Evolutionary conservation across 1,284 basidiomycete species (phyloP).

Genomic region (Cystobasidium sp.): DNA sequence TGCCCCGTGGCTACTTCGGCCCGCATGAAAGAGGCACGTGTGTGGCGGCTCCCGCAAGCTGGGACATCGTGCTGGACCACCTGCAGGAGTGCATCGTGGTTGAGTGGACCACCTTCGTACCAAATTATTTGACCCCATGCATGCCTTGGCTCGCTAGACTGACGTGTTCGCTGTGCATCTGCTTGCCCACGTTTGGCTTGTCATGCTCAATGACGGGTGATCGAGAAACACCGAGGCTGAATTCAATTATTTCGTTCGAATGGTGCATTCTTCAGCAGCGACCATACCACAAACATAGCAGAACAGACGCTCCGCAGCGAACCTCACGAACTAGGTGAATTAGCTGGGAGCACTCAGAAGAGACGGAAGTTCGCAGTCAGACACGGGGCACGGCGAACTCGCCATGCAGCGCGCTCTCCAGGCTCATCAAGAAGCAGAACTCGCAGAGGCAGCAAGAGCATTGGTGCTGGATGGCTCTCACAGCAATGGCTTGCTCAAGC

Average conservation of each 20-base stretch:
- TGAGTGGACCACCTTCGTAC: neutral
- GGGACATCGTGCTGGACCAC: neutral
- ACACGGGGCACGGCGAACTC: neutral
- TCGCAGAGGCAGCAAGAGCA: constrained; percentile 33
- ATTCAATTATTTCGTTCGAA: neutral
- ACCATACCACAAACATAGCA: neutral
- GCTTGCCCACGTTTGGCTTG: neutral
- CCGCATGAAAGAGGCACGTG: neutral
- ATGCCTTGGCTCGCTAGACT: neutral
- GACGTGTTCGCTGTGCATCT: neutral
- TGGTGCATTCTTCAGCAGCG: neutral
- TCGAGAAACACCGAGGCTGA: neutral
- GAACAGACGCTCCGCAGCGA: neutral
- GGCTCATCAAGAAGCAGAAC: constrained; percentile 34
- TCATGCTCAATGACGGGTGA: neutral
- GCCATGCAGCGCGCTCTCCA: constrained; percentile 28
- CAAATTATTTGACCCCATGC: neutral
- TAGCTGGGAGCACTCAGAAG: neutral
- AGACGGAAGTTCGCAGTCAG: neutral
- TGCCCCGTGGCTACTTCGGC: neutral
- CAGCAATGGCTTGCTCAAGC: constrained; percentile 11
- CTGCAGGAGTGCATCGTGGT: neutral
- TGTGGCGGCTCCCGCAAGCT: neutral
- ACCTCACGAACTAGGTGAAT: too few relatives aligned
- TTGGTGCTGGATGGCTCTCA: neutral